Base-by-base conservation (phyloP, 163 green algal species). In the Scenedesmus sp. region DNA sequence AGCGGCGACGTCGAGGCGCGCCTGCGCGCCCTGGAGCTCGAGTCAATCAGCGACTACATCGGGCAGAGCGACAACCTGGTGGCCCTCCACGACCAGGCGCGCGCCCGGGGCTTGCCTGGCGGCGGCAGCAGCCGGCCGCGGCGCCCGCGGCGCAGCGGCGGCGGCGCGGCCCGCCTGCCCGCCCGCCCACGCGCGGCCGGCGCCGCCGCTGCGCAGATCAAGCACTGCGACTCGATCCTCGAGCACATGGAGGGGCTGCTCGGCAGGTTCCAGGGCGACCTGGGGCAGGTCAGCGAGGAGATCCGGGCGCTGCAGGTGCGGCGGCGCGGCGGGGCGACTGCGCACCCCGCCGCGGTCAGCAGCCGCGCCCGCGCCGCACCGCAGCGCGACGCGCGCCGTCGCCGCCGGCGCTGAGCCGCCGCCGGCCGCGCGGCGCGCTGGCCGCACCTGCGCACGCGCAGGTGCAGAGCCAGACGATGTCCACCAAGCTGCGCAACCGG, bases 31-130 rank as follows among this genome's bases (percentile, higher is more conserved):
- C 91, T 93, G 22, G 95, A 99, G 86, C 79, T 96, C 45, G 92
- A 95, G 63, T 93, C 87, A 24, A 97, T 99, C 20, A 85, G 98
- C 84, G 95, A 97, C 73, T 98, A 97, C 80, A 92, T 98, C 18
- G 66, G 83, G 4, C 93, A 98, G 81, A 93, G 83, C 57, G 94
- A 95, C 84, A 97, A 95, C 83, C 90, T 99, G 62, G 84, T 95
- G 6, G 86, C 74, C 3, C 85, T 99, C 57, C 92, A 98, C 65
- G 73, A 89, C 13, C 90, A 97, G 88, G 92, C 91, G 29, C 2
- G 70, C 6, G 45, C 39, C 39, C 7, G 39, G 39, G 39, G 39
- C 7, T 47, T 6, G 39, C 10, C 10, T 47, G 10, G 39, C 7
- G 39, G 39, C 7, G 6, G 39, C 39, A 47, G 39, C 39, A 15